Evolutionary conservation across 176 grass and related monocot species (phyloP).

Genomic region (Cenchrus purpureus): DNA sequence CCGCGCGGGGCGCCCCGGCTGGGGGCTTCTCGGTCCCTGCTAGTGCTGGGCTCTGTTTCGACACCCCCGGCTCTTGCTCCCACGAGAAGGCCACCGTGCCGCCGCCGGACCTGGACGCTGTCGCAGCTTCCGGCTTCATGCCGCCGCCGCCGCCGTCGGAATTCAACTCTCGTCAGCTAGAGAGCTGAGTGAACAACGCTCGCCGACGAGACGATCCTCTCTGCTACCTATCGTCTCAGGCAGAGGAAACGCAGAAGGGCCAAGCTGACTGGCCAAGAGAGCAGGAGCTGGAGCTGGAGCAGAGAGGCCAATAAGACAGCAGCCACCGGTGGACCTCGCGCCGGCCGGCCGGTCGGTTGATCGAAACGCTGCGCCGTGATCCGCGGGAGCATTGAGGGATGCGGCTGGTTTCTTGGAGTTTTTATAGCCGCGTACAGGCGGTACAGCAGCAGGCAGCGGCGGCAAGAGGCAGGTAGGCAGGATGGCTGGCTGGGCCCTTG

Average conservation of each 20-base stretch:
- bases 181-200: not conserved
- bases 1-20: not conserved
- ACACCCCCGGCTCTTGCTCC: slow-evolving; percentile 86
- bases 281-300: too few relatives aligned
- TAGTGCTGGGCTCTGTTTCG: slow-evolving; percentile 35
- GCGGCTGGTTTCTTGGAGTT: slow-evolving; percentile 22
- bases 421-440: slow-evolving; percentile 26
- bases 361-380: not conserved
- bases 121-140: slow-evolving; percentile 21
- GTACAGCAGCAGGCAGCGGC: not conserved
- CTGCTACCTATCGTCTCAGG: too few relatives aligned
- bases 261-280: too few relatives aligned
- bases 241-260: too few relatives aligned
- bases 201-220: not conserved
- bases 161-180: not conserved
- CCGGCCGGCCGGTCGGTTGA: too few relatives aligned
- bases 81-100: slow-evolving; percentile 78
- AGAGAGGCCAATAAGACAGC: too few relatives aligned
- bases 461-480: not conserved
- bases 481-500: not conserved
- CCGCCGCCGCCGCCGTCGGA: not conserved
- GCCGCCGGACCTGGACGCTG: not conserved
- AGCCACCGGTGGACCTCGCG: too few relatives aligned
- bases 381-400: not conserved
- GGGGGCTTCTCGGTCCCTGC: not conserved